Evolutionary conservation across 768 basidiomycete species (phyloP).

Genomic region (Pisolithus marmoratus): DNA sequence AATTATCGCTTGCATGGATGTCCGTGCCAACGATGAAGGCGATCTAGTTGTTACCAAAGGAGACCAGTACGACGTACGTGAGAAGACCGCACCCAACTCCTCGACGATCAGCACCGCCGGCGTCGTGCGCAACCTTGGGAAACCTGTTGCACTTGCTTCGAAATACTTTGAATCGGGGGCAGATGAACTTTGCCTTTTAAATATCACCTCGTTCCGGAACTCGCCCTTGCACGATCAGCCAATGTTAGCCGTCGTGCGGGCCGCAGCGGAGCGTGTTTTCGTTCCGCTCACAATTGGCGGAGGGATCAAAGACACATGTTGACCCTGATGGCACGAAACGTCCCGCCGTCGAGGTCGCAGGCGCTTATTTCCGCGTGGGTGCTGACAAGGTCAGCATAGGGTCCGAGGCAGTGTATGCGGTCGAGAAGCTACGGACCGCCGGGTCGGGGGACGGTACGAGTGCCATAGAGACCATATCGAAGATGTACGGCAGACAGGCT

Average conservation of each 20-base stretch:
- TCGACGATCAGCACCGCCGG: conserved; percentile 48
- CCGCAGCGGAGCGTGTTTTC: conserved; percentile 84
- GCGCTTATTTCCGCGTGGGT: conserved; percentile 92
- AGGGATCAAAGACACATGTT: conserved; percentile 90
- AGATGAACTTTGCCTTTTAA: conserved; percentile 95
- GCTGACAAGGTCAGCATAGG: conserved; percentile 99
- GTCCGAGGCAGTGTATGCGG: conserved; percentile 90
- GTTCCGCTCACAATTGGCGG: conserved; percentile 99
- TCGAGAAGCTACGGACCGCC: conserved; percentile 66
- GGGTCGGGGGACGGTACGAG: conserved; percentile 64
- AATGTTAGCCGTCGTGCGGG: conserved; percentile 93
- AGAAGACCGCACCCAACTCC: conserved; percentile 41
- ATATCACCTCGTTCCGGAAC: conserved; percentile 98
- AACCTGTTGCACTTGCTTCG: conserved; percentile 86
- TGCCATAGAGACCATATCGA: conserved; percentile 89
- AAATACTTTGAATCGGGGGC: conserved; percentile 86
- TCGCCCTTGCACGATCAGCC: conserved; percentile 95
- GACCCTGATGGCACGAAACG: conserved; percentile 92
- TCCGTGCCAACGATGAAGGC: conserved; percentile 90
- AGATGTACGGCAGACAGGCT: conserved; percentile 89
- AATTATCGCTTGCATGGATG: conserved; percentile 96
- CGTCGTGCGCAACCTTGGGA: conserved; percentile 92
- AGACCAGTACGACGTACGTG: conserved; percentile 97
- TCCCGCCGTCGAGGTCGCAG: conserved; percentile 89
- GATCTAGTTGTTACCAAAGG: conserved; percentile 99